Base-by-base conservation (phyloP, 345 rosid species). In the Tarenaya hassleriana region DNA sequence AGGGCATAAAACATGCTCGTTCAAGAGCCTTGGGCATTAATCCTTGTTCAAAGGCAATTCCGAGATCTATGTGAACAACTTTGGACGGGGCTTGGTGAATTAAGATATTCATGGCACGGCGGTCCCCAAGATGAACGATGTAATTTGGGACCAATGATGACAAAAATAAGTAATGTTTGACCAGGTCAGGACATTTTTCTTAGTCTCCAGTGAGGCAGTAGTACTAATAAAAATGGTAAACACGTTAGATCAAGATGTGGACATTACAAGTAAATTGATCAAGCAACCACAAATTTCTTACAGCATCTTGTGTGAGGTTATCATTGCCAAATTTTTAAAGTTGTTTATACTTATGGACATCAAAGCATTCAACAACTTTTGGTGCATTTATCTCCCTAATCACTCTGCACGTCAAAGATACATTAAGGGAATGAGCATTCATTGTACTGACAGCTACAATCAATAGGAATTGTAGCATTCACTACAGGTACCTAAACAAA, bases 301-400 rank as follows among this genome's bases (percentile, higher is more conserved):
- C 98, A 66, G 98, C 96, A 81, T 91, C 98, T 69, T 91, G 98
- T 84, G 96, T 79, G 44, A 91, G 83, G 72, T 91, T 96, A 69
- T 91, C 98, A 64, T 87, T 91, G 67, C 94, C 96, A 63, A 92
- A 91, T 76, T 91, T 91, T 60, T 95, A 96, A 16, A 91, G 84
- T 60, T 91, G 98, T 43, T 83, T 84, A 73, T 91, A 91, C 67
- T 64, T 82, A 37, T 62, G 69, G 47, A 92, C 98, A 81, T 91
- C 98, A 68, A 76, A 31, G 71, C 98, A 87, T 68, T 87, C 95
- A 66, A 91, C 89, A 58, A 91, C 89, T 70, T 87, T 84, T 47
- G 96, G 96, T 55, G 92, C 98, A 77, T 91, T 91, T 72, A 91
- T 70, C 51, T 96, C 98, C 69, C 77, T 87, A 92, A 91, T 91